Evolutionary conservation across 305 asterid genomes (phyloP).

Genomic region (Solanum chacoense): DNA sequence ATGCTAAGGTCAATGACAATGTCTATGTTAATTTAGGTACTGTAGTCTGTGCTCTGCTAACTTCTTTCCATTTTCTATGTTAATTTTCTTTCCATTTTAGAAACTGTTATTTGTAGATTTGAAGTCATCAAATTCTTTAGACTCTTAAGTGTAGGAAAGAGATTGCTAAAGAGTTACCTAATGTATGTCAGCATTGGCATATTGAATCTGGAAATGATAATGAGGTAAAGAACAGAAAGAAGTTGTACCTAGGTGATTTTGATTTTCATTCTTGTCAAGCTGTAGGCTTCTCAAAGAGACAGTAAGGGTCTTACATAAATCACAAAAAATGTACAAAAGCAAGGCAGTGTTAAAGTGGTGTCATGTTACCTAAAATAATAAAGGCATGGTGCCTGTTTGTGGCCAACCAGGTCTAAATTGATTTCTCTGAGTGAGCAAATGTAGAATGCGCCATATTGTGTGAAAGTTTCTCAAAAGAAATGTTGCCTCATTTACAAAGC

Average conservation of each 20-base stretch:
- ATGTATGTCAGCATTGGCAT: background rate
- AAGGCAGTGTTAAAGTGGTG: background rate
- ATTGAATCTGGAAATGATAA: background rate
- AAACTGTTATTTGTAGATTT: background rate
- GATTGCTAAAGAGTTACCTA: background rate
- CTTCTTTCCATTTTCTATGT: background rate
- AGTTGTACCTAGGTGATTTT: background rate
- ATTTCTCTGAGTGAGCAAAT: background rate
- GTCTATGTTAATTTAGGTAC: conserved; percentile 65
- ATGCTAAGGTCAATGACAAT: conserved; percentile 67
- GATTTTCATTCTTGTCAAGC: background rate
- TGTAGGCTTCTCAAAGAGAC: background rate
- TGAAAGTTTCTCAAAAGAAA: background rate
- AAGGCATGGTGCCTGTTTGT: background rate
- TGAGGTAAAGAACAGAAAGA: background rate
- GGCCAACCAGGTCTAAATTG: background rate
- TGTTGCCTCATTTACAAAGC: background rate
- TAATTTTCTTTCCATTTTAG: background rate
- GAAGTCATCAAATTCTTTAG: background rate
- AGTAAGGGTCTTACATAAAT: background rate
- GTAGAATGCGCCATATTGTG: background rate
- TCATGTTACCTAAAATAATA: background rate
- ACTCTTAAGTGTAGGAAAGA: background rate
- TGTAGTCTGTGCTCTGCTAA: background rate
- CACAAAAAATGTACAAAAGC: background rate